Conservation (phyloP, 2,329 filamentous ascomycete species). For the Colletotrichum sp. region DNA sequence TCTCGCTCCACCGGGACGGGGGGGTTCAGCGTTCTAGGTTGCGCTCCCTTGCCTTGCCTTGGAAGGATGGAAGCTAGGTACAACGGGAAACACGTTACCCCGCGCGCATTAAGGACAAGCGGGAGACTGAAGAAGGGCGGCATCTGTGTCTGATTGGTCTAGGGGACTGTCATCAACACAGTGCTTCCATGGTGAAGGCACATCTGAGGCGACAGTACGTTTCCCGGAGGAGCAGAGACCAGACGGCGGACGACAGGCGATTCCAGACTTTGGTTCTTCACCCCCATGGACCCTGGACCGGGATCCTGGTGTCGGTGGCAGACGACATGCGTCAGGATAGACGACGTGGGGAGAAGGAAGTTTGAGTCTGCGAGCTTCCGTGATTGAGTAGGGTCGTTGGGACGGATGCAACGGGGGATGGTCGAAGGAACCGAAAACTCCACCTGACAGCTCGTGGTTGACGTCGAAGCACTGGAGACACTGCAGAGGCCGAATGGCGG, state of each 20-base stretch:
- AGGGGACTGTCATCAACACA: not conserved
- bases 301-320: not conserved
- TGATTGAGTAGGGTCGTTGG: not conserved
- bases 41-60: not conserved
- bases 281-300: not conserved
- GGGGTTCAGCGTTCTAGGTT: not conserved
- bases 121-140: not conserved
- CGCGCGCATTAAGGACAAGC: not conserved
- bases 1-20: conserved; percentile 1
- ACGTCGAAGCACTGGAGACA: not conserved
- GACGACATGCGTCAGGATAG: not conserved
- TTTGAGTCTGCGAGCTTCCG: not conserved
- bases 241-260: not conserved
- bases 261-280: not conserved
- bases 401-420: not conserved
- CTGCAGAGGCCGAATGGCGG: not conserved
- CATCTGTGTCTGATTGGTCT: not conserved
- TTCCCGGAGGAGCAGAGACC: not conserved
- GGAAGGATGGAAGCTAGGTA: not conserved
- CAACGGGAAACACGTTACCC: conserved; percentile 12
- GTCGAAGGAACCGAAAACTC: conserved; percentile 1
- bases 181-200: not conserved
- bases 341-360: not conserved
- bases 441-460: conserved; percentile 3
- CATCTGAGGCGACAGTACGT: not conserved